A percentile compares a stretch with the other conserved stretches of the same genome.
These are phyloP conservation scores for Hansenula sp. DNA, from an alignment of 1,139 yeast genomes.

Conservation along the genomic window DNA sequence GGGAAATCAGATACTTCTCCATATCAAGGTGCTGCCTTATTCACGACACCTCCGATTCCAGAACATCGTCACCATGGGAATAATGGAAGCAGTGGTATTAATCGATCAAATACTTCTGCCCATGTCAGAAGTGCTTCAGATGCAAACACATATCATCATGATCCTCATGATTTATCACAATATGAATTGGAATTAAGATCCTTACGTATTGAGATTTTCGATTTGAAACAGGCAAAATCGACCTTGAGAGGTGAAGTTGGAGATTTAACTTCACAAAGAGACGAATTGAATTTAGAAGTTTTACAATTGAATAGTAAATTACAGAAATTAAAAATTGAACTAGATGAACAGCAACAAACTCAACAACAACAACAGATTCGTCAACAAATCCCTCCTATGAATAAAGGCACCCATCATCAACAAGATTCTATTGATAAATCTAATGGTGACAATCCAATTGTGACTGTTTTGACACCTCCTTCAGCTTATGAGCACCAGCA, in stretches of 20 bases:
- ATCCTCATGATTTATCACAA: constrained; percentile 15
- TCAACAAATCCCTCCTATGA: too few species aligned
- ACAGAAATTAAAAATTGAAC: constrained; percentile 9
- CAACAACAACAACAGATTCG: background rate
- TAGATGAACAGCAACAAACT: background rate
- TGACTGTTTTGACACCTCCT: background rate
- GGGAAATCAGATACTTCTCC: constrained; percentile 12
- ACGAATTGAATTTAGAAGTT: constrained; percentile 15
- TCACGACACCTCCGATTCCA: constrained; percentile 45
- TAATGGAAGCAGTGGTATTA: background rate
- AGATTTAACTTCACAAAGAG: constrained; percentile 30
- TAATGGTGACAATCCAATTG: background rate
- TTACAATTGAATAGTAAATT: constrained; percentile 9
- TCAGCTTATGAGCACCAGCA: background rate
- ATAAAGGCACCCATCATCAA: background rate
- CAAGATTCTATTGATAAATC: background rate
- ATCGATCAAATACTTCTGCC: background rate
- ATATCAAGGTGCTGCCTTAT: constrained; percentile 30
- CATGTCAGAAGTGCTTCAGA: constrained; percentile 12
- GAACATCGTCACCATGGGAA: constrained; percentile 31
- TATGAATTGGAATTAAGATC: constrained; percentile 29
- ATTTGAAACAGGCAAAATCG: constrained; percentile 33
- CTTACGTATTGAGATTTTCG: constrained; percentile 29
- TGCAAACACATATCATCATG: constrained; percentile 24
- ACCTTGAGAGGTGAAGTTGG: constrained; percentile 39